Conservation (phyloP, 495 filamentous ascomycete species). For the Hyphodiscus hymeniophilus region DNA sequence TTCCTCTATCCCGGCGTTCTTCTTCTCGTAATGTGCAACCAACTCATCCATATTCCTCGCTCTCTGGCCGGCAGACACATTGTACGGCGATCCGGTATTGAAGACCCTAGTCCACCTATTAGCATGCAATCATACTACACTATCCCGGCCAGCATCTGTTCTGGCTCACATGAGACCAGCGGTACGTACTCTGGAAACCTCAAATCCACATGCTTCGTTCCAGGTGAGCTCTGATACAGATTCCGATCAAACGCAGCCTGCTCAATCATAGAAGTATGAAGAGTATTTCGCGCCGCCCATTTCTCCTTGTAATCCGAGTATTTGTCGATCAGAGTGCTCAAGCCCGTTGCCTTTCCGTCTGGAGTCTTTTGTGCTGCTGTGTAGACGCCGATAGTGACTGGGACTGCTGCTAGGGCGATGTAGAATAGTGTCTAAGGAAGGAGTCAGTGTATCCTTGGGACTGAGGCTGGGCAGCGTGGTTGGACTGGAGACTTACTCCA, state of each 20-base stretch:
- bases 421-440: conserved; percentile 55
- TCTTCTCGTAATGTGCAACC: conserved; percentile 52
- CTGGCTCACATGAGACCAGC: too few relatives aligned
- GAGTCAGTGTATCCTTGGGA: conserved; percentile 13
- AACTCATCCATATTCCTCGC: conserved; percentile 49
- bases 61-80: conserved; percentile 52
- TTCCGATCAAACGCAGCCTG: conserved; percentile 61
- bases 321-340: conserved; percentile 50
- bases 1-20: conserved; percentile 46
- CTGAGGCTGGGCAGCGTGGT: neutral
- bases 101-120: conserved; percentile 38
- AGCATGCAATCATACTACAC: neutral
- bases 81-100: conserved; percentile 53
- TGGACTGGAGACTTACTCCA: conserved; percentile 42
- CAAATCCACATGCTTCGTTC: conserved; percentile 40
- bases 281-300: conserved; percentile 50
- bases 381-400: conserved; percentile 51
- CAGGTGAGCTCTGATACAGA: conserved; percentile 50
- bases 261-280: conserved; percentile 58
- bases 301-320: conserved; percentile 39
- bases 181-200: conserved; percentile 62
- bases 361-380: conserved; percentile 36
- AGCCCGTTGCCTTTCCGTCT: conserved; percentile 41
- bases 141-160: neutral
- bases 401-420: conserved; percentile 49